A percentile compares a stretch with the other conserved stretches of the same genome.
These are phyloP conservation scores for Populus deltoides DNA, from an alignment of 345 rosid genomes.

Conservation along the genomic window DNA sequence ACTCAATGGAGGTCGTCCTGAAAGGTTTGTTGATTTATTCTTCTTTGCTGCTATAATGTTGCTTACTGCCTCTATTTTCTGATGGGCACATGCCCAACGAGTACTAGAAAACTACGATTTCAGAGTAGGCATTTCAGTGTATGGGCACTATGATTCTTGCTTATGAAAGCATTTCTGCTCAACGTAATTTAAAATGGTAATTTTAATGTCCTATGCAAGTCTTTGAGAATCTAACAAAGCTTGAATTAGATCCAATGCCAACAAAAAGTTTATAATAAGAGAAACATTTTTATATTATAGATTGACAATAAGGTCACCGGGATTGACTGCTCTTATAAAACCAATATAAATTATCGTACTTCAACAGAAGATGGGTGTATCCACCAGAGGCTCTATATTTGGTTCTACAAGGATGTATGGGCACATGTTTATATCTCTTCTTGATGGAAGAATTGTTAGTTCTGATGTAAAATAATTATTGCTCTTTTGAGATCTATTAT, in stretches of 20 bases:
- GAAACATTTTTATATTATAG: background rate
- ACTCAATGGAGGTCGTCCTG: slow-evolving; percentile 61
- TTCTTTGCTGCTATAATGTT: background rate
- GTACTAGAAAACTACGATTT: background rate
- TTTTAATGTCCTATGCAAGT: background rate
- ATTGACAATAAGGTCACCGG: background rate
- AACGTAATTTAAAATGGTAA: background rate
- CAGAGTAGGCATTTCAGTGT: background rate
- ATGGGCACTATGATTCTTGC: background rate
- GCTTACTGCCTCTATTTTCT: background rate
- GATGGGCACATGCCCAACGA: background rate
- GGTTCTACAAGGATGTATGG: background rate
- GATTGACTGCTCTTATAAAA: background rate
- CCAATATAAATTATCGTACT: background rate
- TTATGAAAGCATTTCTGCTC: background rate
- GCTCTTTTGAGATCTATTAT: background rate
- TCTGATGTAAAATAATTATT: background rate
- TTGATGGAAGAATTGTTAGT: background rate
- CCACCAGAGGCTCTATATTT: background rate
- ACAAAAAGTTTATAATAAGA: background rate
- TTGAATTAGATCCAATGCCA: background rate
- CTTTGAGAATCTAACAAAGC: background rate
- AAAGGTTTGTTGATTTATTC: slow-evolving; percentile 49
- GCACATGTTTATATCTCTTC: background rate
- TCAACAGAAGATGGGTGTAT: background rate